Base-by-base conservation (phyloP, 257 asterid species). In the Solanum boliviense region DNA sequence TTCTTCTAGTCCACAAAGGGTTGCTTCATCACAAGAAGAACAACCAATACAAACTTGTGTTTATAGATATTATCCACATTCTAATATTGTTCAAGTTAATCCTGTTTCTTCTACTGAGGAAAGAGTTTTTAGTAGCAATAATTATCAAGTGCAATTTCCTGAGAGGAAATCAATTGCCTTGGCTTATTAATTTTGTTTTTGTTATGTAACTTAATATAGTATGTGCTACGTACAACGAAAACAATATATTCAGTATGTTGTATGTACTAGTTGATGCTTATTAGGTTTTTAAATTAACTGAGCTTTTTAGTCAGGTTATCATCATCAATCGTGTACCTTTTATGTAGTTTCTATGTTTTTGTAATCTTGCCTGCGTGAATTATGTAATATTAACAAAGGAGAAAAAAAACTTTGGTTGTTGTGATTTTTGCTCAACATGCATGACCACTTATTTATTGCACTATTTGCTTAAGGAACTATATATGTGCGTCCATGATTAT, bases 31-130 rank as follows among this genome's bases (percentile, higher is more conserved):
- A 52, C 62, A 52, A 52, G 62, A 31, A 8, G 86, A 48, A 82
- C 70, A 46, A 82, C 86, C 86, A 82, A 82, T 48, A 48, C 86
- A 82, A 82, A 35, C 70, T 71, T 82, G 86, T 82, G 86, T 82
- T 82, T 82, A 82, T 4, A 82, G 86, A 82, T 82, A 82, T 48
- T 48, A 82, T 82, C 70, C 21, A 11, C 86, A 48, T 29, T 48
- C 85, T 29, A 39, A 48, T 29, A 32, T 82, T 82, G 85, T 82
- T 82, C 85, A 82, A 23, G 44, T 82, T 0, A 82, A 82, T 82
- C 85, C 85, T 46, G 70, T 82, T 48, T 82, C 85, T 48, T 62
- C 86, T 29, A 82, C 86, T 48, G 86, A 82, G 6, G 86, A 82
- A 23, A 82, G 44, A 48, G 86, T 82, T 10, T 48, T 82, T 3